A percentile compares a stretch with the other conserved stretches of the same genome.
Conservation (phyloP, 2,329 filamentous ascomycete species). For the Herpotrichia juniperi region DNA sequence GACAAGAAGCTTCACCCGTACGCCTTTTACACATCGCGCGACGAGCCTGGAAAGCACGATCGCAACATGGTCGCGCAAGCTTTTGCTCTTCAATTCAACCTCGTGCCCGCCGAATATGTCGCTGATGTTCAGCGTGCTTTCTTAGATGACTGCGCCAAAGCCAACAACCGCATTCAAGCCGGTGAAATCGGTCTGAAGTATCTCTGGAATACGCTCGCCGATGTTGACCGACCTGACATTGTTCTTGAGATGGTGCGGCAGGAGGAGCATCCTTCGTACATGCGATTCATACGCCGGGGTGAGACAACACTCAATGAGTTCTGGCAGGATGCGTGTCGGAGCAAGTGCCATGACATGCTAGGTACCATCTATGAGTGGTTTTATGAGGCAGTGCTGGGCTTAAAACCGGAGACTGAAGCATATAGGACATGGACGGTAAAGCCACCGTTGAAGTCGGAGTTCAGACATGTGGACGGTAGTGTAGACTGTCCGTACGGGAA, state of each 20-base stretch:
- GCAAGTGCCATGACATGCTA: slow-evolving; percentile 57
- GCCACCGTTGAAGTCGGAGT: slow-evolving; percentile 50
- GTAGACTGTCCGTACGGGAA: slow-evolving; percentile 49
- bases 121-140: slow-evolving; percentile 35
- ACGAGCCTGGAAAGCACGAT: slow-evolving; percentile 39
- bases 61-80: slow-evolving; percentile 49
- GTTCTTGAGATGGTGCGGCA: slow-evolving; percentile 54
- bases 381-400: slow-evolving; percentile 49
- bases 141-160: slow-evolving; percentile 27
- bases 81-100: slow-evolving; percentile 44
- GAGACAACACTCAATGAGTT: slow-evolving; percentile 54
- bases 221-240: slow-evolving; percentile 45
- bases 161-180: slow-evolving; percentile 42
- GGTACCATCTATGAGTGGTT: slow-evolving; percentile 58
- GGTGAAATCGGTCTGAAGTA: slow-evolving; percentile 53
- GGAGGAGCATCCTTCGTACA: slow-evolving; percentile 56
- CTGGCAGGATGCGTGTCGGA: slow-evolving; percentile 52
- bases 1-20: slow-evolving; percentile 35
- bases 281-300: slow-evolving; percentile 54
- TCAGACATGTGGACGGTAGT: slow-evolving; percentile 45
- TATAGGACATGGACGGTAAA: slow-evolving; percentile 50
- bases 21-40: slow-evolving; percentile 48
- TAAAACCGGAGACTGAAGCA: slow-evolving; percentile 45
- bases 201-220: slow-evolving; percentile 50
- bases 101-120: slow-evolving; percentile 32